Evolutionary conservation across 2,329 filamentous ascomycete species (phyloP), one percentile per base, ranked within the genome.

Genomic region (Alternaria novae-zelandiae): DNA sequence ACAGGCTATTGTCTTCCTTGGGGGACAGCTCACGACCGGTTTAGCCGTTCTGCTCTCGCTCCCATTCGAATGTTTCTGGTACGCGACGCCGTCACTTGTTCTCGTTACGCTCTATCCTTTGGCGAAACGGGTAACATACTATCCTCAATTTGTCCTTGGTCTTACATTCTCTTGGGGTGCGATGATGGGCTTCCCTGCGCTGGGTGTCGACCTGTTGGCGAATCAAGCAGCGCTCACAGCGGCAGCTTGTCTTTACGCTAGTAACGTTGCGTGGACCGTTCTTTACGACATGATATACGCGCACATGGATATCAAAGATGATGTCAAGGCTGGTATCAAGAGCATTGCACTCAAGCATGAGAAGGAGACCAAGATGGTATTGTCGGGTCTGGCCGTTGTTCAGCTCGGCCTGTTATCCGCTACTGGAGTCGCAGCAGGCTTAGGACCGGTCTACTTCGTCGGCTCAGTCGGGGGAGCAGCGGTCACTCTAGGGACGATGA

Each of bases 221-320:
- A 87, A 91, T 67, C 82, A 82, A 21, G 79, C 87, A 1, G 91
- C 91, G 3, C 76, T 92, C 61, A 83, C 85, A 5, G 89, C 91
- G 2, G 91, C 91, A 1, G 87, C 85, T 3, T 87, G 87, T 61
- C 82, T 97, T 53, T 96, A 96, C 76, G 82, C 86, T 11, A 93
- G 91, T 46, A 96, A 94, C 71, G 85, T 96, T 23, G 89, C 92
- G 4, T 97, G 94, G 94, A 96, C 93, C 0, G 86, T 96, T 25
- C 81, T 96, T 43, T 97, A 96, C 78, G 93, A 97, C 78, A 96
- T 96, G 88, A 93, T 97, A 30, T 97, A 97, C 79, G 93, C 93
- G 13, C 93, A 96, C 77, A 95, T 96, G 89, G 93, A 97, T 73
- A 91, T 95, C 78, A 90, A 90, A 74, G 93, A 97, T 71, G 93